Evolutionary conservation across 2,329 filamentous ascomycete species (phyloP), one percentile per base, ranked within the genome.

Genomic region (Torrubiella hemipterigena): DNA sequence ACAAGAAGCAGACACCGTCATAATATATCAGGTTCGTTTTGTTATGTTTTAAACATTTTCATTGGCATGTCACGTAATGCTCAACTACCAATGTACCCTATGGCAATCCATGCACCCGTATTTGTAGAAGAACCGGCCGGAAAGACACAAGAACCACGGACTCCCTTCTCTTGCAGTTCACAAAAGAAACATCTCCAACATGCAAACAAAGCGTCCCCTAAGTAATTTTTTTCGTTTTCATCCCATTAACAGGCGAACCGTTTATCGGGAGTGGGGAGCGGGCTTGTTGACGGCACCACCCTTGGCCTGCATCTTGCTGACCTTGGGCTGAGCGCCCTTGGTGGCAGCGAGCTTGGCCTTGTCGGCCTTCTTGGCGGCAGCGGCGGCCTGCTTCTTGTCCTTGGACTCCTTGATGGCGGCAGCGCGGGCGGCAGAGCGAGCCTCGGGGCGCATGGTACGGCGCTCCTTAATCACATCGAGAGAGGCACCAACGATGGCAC

Each of bases 401-500:
- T 98, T 98, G 70, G 78, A 83, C 61, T 93, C 86, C 75, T 89
- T 89, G 71, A 96, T 87, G 63, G 91, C 89, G 51, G 78, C 71
- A 49, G 73, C 69, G 59, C 91, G 89, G 58, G 86, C 87, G 55
- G 91, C 91, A 54, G 77, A 73, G 62, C 91, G 87, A 60, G 86
- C 89, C 73, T 96, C 91, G 52, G 91, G 91, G 64, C 91, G 85
- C 75, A 85, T 79, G 53, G 75, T 66, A 58, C 91, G 87, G 71
- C 85, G 85, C 80, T 98, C 91, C 81, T 95, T 96, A 78, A 98
- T 96, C 59, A 96, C 86, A 63, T 98, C 91, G 65, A 98, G 87
- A 44, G 91, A 95, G 51, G 91, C 91, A 77, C 91, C 91, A 52
- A 98, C 91, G 65, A 98, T 93, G 61, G 81, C 89, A 74, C 91